Percentiles rank a stretch among this genome's conserved stretches.
phyloP scores from a whole-genome alignment of 1,284 basidiomycete genomes.

The Cryptococcus sp. region DNA sequence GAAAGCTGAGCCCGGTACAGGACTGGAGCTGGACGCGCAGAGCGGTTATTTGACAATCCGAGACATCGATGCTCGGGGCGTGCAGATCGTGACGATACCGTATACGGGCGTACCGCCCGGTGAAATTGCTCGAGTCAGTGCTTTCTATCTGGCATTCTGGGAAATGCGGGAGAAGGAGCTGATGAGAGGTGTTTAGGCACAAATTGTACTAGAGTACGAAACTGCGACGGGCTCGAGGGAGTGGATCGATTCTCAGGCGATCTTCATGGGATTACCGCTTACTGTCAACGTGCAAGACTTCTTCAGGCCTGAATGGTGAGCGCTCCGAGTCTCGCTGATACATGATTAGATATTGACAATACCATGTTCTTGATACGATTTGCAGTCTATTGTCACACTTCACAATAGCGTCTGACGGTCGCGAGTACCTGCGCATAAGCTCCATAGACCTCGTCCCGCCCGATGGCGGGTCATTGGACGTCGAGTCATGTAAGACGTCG shows the following conservation, averaged over 20 bases:
- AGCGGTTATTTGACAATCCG: constrained; percentile 20
- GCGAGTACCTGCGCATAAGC: constrained; percentile 42
- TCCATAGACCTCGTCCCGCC: constrained; percentile 31
- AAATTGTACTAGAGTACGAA: constrained; percentile 32
- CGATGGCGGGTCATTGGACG: constrained; percentile 16
- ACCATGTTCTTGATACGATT: not conserved
- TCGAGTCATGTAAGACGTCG: constrained; percentile 28
- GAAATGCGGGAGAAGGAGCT: not conserved
- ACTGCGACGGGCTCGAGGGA: constrained; percentile 10
- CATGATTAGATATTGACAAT: not conserved
- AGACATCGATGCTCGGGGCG: constrained; percentile 16
- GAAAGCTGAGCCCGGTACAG: constrained; percentile 2
- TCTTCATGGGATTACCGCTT: constrained; percentile 50
- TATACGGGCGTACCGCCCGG: constrained; percentile 35
- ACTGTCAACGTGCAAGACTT: constrained; percentile 56
- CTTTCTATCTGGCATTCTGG: not conserved
- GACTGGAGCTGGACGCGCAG: constrained; percentile 4
- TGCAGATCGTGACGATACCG: constrained; percentile 27
- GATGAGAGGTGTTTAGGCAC: constrained; percentile 19
- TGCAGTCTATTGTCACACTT: constrained; percentile 51
- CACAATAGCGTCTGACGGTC: constrained; percentile 50
- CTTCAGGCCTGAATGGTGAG: constrained; percentile 51
- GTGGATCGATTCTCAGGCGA: constrained; percentile 33
- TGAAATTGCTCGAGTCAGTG: constrained; percentile 32
- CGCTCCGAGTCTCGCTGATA: not conserved